Conservation (phyloP, 257 asterid genomes). For the Jaltomata sinuosa region DNA sequence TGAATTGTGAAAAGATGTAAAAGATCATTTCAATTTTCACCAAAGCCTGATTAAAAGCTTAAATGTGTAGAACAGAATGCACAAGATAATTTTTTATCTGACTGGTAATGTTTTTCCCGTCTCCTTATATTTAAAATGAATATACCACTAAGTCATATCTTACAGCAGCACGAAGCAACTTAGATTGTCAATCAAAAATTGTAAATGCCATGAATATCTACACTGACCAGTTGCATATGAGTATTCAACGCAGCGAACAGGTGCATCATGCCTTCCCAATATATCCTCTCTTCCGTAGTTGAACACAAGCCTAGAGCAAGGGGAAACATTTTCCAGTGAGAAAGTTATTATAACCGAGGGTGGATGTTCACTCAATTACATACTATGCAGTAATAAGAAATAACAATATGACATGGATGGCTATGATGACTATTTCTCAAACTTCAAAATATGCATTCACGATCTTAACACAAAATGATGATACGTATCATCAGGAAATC, state of each 20-base stretch:
- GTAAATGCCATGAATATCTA: neutral
- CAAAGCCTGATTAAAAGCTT: neutral
- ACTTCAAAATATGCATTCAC: neutral
- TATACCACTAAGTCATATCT: neutral
- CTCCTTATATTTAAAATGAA: neutral
- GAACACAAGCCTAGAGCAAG: conserved; percentile 55
- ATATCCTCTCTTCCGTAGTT: conserved; percentile 57
- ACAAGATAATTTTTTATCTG: neutral
- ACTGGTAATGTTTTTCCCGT: neutral
- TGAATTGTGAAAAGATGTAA: neutral
- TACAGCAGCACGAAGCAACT: neutral
- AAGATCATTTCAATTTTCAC: neutral
- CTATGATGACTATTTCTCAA: neutral
- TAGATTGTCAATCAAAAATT: neutral
- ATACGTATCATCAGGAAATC: neutral
- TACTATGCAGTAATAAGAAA: neutral
- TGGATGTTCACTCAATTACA: neutral
- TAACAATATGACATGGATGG: neutral
- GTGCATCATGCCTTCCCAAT: conserved; percentile 70
- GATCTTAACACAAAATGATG: neutral
- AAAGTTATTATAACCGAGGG: neutral
- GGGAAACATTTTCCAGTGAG: neutral
- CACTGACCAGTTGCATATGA: conserved; percentile 70
- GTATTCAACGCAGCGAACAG: conserved; percentile 78
- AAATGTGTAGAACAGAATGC: neutral